A percentile compares a stretch with the other conserved stretches of the same genome.
Conservation (phyloP, 371 early-diverging fungal species). For the Mucor plumbeus region DNA sequence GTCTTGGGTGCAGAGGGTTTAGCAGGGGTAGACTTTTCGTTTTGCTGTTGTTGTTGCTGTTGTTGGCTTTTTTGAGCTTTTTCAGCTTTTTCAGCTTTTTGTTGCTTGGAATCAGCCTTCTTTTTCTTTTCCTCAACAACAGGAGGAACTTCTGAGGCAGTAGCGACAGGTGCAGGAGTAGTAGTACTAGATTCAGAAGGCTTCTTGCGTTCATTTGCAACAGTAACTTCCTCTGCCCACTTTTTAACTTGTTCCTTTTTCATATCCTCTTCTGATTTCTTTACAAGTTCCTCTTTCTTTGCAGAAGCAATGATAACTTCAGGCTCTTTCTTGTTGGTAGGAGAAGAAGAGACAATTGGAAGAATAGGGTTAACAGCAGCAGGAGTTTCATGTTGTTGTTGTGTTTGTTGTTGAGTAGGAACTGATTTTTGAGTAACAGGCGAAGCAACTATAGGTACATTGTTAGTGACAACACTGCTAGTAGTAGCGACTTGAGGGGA, state of each 20-base stretch:
- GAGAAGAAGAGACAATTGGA: constrained; percentile 2
- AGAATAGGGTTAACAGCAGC: constrained; percentile 9
- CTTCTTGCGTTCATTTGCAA: not conserved
- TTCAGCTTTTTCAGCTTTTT: not conserved
- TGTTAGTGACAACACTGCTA: not conserved
- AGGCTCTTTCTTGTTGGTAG: not conserved
- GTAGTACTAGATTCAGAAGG: not conserved
- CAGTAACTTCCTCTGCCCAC: constrained; percentile 15
- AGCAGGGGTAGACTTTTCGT: constrained; percentile 10
- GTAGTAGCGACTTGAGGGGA: constrained; percentile 1
- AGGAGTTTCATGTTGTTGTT: constrained; percentile 5
- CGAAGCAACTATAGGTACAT: not conserved
- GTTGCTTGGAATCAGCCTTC: constrained; percentile 12
- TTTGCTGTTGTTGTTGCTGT: constrained; percentile 9
- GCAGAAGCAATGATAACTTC: not conserved
- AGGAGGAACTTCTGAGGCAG: not conserved
- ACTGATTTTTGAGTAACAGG: not conserved
- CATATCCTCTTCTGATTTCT: constrained; percentile 1
- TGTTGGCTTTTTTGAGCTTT: constrained; percentile 12
- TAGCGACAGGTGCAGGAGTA: not conserved
- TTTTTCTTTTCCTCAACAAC: constrained; percentile 20
- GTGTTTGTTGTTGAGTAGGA: constrained; percentile 3
- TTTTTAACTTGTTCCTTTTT: constrained; percentile 10
- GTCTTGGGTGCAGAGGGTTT: constrained; percentile 44
- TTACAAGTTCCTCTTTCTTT: not conserved